Evolutionary conservation across 768 basidiomycete species (phyloP).

Genomic region (Russula sp.): DNA sequence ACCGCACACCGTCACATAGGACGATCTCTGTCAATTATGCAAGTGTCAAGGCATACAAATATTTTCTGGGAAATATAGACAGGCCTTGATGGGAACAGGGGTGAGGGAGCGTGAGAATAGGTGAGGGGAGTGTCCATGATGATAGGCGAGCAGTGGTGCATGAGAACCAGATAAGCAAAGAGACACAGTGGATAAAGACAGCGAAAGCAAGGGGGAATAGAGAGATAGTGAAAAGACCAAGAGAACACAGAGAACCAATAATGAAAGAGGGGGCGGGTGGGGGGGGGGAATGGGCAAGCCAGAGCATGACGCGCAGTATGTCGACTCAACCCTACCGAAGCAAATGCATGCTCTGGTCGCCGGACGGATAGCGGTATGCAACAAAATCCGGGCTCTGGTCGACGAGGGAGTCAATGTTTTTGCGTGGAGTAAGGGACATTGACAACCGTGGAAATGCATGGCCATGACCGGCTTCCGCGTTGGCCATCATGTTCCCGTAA

Average conservation of each 20-base stretch:
- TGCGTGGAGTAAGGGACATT: constrained; percentile 45
- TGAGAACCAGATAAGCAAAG: constrained; percentile 24
- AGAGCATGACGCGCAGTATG: neutral
- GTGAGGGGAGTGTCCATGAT: constrained; percentile 11
- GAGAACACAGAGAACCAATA: constrained; percentile 7
- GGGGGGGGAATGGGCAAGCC: neutral
- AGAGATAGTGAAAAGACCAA: neutral
- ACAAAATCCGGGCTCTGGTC: constrained; percentile 81
- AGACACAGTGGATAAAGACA: neutral
- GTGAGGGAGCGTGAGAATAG: constrained; percentile 10
- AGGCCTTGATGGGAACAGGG: constrained; percentile 1
- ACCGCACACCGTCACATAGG: neutral
- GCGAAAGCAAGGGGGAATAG: neutral
- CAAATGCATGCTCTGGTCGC: constrained; percentile 59
- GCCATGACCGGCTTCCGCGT: constrained; percentile 33
- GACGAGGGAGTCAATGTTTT: constrained; percentile 71
- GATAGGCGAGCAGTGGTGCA: constrained; percentile 7
- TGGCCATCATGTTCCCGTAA: constrained; percentile 48
- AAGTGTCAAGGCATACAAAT: constrained; percentile 14
- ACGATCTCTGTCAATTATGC: constrained; percentile 7
- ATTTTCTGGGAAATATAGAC: neutral
- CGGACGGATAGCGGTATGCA: constrained; percentile 81
- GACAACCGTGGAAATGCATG: constrained; percentile 45
- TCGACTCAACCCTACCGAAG: constrained; percentile 32
- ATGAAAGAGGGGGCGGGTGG: constrained; percentile 1